A percentile compares a stretch with the other conserved stretches of the same genome.
Conservation (phyloP, 2,329 filamentous ascomycete species). For the Pseudocercospora musae region DNA sequence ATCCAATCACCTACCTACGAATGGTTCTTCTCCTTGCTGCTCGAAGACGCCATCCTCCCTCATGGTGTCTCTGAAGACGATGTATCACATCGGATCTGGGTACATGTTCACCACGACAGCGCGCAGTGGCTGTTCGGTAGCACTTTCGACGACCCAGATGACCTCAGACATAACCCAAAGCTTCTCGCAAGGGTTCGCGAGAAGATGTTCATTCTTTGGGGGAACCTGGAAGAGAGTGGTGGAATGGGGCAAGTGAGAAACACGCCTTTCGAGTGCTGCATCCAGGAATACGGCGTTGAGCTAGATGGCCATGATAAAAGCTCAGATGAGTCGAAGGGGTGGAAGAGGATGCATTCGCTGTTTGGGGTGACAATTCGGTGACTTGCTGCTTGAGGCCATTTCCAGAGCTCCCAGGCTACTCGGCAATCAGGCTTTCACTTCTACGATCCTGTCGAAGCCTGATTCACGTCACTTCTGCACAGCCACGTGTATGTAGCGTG, state of each 20-base stretch:
- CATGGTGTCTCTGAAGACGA: neutral
- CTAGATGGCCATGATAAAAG: slow-evolving; percentile 28
- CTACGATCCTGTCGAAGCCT: neutral
- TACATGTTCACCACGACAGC: slow-evolving; percentile 61
- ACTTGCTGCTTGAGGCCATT: neutral
- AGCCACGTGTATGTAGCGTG: neutral
- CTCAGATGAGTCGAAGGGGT: slow-evolving; percentile 20
- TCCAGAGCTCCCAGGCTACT: neutral
- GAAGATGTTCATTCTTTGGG: slow-evolving; percentile 77
- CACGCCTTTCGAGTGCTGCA: slow-evolving; percentile 45
- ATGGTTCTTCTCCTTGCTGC: slow-evolving; percentile 76
- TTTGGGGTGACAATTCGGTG: slow-evolving; percentile 30
- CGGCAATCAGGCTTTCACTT: neutral
- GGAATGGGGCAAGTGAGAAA: slow-evolving; percentile 30
- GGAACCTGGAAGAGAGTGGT: slow-evolving; percentile 67
- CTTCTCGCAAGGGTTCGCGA: slow-evolving; percentile 59
- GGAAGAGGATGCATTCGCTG: slow-evolving; percentile 36
- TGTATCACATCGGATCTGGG: slow-evolving; percentile 51
- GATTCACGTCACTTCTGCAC: neutral
- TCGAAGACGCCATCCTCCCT: slow-evolving; percentile 63
- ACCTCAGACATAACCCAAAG: slow-evolving; percentile 53
- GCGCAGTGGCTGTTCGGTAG: slow-evolving; percentile 57
- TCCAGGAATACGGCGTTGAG: slow-evolving; percentile 43
- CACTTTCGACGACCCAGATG: slow-evolving; percentile 54
- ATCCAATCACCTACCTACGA: slow-evolving; percentile 57